Conservation (phyloP, 768 basidiomycete species). For the Suillus discolor region DNA sequence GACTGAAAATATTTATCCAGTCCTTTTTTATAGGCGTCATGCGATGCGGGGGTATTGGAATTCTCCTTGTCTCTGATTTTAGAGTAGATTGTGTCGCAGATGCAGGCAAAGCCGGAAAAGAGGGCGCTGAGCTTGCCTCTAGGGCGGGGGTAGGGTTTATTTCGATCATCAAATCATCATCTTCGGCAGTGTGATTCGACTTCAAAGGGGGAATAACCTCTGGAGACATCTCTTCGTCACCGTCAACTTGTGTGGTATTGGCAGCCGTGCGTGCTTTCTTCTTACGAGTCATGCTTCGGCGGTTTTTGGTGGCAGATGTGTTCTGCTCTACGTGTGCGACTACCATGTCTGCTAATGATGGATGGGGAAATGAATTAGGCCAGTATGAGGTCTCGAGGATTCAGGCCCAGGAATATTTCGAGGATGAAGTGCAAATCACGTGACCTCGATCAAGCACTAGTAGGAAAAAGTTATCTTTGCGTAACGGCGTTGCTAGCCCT, state of each 20-base stretch:
- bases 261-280: slow-evolving; percentile 30
- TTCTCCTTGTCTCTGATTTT: slow-evolving; percentile 84
- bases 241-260: slow-evolving; percentile 17
- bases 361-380: neutral
- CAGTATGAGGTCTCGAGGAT: neutral
- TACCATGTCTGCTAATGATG: slow-evolving; percentile 37
- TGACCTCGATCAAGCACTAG: slow-evolving; percentile 8
- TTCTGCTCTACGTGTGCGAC: slow-evolving; percentile 39
- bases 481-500: neutral
- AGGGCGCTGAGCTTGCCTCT: slow-evolving; percentile 55
- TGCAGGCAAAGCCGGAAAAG: slow-evolving; percentile 70
- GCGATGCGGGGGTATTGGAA: slow-evolving; percentile 93
- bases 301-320: slow-evolving; percentile 40
- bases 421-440: slow-evolving; percentile 17
- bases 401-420: neutral
- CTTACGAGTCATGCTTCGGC: slow-evolving; percentile 44
- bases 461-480: neutral
- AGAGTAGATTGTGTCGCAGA: slow-evolving; percentile 55
- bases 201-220: slow-evolving; percentile 15
- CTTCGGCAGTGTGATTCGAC: slow-evolving; percentile 34
- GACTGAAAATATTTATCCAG: slow-evolving; percentile 94
- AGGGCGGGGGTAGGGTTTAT: slow-evolving; percentile 46
- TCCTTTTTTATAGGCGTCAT: slow-evolving; percentile 98
- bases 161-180: slow-evolving; percentile 69
- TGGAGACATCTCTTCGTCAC: slow-evolving; percentile 36